Percentiles rank a stretch among this genome's conserved stretches.
These are phyloP conservation scores for Cyberlindnera suaveolens DNA, from an alignment of 805 yeast species.

Conservation along the genomic window DNA sequence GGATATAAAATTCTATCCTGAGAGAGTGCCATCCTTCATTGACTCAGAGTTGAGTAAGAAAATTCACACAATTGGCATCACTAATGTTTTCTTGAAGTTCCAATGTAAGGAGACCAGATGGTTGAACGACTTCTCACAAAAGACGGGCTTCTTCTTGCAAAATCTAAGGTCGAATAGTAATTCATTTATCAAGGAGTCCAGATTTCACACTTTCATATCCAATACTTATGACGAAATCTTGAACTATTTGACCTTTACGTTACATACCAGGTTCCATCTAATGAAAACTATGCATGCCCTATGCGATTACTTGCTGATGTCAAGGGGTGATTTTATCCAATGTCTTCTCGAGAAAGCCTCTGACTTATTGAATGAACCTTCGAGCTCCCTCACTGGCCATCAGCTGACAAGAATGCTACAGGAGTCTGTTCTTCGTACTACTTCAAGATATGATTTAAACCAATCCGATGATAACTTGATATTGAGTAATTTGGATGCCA, in stretches of 20 bases:
- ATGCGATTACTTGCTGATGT: slow-evolving; percentile 62
- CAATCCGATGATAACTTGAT: slow-evolving; percentile 32
- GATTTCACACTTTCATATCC: slow-evolving; percentile 29
- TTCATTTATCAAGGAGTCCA: slow-evolving; percentile 7
- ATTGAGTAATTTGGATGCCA: slow-evolving; percentile 65
- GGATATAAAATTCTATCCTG: slow-evolving; percentile 11
- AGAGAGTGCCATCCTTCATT: slow-evolving; percentile 41
- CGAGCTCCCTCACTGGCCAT: slow-evolving; percentile 56
- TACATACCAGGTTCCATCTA: slow-evolving; percentile 45
- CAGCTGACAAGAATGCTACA: slow-evolving; percentile 59
- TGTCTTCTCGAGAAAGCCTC: slow-evolving; percentile 51
- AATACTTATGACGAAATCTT: slow-evolving; percentile 48
- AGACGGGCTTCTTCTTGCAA: slow-evolving; percentile 23
- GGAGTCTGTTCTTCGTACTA: slow-evolving; percentile 54
- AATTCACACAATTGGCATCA: slow-evolving; percentile 66
- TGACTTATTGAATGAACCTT: slow-evolving; percentile 50
- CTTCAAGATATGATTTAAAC: slow-evolving; percentile 35
- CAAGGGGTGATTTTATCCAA: slow-evolving; percentile 79
- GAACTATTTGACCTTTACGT: slow-evolving; percentile 40
- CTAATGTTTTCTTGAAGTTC: slow-evolving; percentile 54
- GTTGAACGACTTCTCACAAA: slow-evolving; percentile 34
- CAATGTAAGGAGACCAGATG: slow-evolving; percentile 66
- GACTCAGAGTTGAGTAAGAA: slow-evolving; percentile 33
- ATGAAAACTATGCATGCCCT: slow-evolving; percentile 52
- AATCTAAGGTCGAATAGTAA: slow-evolving; percentile 9